These are phyloP conservation scores for Aphanocladium album DNA, from an alignment of 2,329 filamentous ascomycete genomes.

Conservation along the genomic window DNA sequence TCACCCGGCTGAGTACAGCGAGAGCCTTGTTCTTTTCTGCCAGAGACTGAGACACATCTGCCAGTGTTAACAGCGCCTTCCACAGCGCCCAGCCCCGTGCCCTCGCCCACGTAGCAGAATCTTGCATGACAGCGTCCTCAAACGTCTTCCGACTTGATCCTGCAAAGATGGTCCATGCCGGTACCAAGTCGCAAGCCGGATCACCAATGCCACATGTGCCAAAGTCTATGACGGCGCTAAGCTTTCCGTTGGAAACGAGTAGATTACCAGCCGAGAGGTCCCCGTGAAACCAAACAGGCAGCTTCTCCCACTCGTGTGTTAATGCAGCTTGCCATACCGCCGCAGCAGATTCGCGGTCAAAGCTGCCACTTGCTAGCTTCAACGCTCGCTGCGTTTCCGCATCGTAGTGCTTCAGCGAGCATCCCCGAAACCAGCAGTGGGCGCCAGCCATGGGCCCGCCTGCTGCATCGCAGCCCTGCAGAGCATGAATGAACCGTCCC, in stretches of 20 bases:
- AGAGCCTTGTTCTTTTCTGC: too few species aligned
- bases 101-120: background rate
- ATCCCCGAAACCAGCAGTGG: background rate
- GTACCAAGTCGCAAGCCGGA: background rate
- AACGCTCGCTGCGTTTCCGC: background rate
- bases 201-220: background rate
- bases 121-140: background rate
- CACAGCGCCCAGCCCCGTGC: background rate
- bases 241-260: background rate
- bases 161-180: background rate
- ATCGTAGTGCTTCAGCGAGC: background rate
- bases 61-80: background rate
- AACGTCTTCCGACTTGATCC: background rate
- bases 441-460: background rate
- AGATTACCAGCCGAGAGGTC: background rate
- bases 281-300: background rate
- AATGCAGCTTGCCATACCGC: background rate
- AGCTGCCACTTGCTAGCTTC: background rate
- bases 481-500: background rate
- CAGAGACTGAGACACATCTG: too few species aligned
- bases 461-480: background rate
- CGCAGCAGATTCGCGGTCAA: background rate
- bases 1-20: too few species aligned
- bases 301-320: background rate
- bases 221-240: background rate